These are phyloP conservation scores for Camellia granthamiana DNA, from an alignment of 148 eudicot species.

Conservation along the genomic window DNA sequence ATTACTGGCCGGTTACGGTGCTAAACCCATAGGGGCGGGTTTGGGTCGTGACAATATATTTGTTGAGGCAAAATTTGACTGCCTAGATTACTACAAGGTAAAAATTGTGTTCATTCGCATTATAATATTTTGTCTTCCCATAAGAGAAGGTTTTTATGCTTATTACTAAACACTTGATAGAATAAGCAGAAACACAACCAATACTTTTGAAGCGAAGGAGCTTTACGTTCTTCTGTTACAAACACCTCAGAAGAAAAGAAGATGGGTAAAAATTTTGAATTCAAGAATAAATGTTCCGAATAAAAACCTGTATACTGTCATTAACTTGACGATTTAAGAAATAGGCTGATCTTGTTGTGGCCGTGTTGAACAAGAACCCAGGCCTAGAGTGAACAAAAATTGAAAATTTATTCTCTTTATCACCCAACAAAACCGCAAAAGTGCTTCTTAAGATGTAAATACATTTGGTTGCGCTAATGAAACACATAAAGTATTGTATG, in stretches of 20 bases:
- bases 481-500: neutral
- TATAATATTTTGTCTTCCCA: neutral
- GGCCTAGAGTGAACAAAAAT: slow-evolving; percentile 91
- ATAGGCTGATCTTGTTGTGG: slow-evolving; percentile 71
- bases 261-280: neutral
- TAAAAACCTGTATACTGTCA: slow-evolving; percentile 73
- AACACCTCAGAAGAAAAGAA: neutral
- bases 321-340: slow-evolving; percentile 82
- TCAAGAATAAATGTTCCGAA: slow-evolving; percentile 3
- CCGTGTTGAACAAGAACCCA: slow-evolving; percentile 66
- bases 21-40: too few species aligned
- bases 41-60: too few species aligned
- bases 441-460: neutral
- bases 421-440: slow-evolving; percentile 53
- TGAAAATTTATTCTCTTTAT: slow-evolving; percentile 60
- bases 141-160: neutral
- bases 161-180: neutral
- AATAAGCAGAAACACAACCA: neutral
- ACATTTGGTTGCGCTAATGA: neutral
- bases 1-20: too few species aligned
- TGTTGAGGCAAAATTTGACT: neutral
- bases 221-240: neutral
- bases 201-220: neutral
- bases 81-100: neutral
- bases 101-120: neutral